These are phyloP conservation scores for Salix caprea DNA, from an alignment of 345 rosid species.

Conservation along the genomic window DNA sequence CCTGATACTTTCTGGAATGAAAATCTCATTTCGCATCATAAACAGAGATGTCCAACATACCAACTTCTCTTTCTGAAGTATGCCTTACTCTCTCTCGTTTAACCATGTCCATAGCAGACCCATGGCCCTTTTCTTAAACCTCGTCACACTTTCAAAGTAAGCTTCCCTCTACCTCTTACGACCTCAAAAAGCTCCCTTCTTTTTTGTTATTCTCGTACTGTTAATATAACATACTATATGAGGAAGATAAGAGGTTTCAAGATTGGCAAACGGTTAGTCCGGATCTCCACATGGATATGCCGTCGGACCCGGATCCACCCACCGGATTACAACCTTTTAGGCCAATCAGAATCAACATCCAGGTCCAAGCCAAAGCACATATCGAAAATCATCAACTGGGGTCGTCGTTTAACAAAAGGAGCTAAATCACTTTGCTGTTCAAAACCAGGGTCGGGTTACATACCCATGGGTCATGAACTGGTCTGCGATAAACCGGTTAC, in stretches of 20 bases:
- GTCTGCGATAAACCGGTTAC: conserved; percentile 18
- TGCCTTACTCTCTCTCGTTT: conserved; percentile 43
- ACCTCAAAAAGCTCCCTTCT: not conserved
- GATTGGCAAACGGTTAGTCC: conserved; percentile 46
- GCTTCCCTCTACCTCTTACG: not conserved
- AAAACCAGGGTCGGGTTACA: conserved; percentile 34
- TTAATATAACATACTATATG: conserved; percentile 26
- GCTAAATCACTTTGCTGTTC: conserved; percentile 40
- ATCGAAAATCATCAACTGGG: conserved; percentile 53
- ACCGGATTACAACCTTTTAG: conserved; percentile 30
- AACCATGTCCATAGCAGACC: conserved; percentile 49
- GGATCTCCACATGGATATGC: conserved; percentile 52
- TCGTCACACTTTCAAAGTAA: not conserved
- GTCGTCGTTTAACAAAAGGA: conserved; percentile 47
- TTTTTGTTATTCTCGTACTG: not conserved
- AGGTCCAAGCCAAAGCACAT: conserved; percentile 39
- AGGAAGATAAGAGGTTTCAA: conserved; percentile 60
- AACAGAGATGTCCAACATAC: conserved; percentile 37
- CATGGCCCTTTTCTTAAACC: conserved; percentile 53
- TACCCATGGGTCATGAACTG: conserved; percentile 34
- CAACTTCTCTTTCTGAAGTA: conserved; percentile 45
- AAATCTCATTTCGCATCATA: not conserved
- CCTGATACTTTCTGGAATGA: conserved; percentile 10
- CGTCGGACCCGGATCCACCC: conserved; percentile 22
- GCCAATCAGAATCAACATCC: conserved; percentile 6